Conservation (phyloP, 768 basidiomycete species). For the Collybia nuda region DNA sequence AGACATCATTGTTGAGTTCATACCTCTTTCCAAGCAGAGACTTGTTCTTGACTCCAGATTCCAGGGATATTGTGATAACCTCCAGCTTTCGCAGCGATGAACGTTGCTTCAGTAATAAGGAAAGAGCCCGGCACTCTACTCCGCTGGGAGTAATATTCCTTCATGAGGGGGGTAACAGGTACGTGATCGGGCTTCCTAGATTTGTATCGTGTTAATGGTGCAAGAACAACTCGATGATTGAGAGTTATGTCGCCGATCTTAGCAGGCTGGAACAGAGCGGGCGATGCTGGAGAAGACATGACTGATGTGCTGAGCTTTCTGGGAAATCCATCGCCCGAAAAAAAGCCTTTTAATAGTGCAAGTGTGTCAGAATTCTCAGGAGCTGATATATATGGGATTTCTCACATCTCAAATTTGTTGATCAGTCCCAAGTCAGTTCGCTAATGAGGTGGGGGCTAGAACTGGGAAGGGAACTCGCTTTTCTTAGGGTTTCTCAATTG, state of each 20-base stretch:
- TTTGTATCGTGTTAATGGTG: constrained; percentile 21
- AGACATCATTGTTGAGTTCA: neutral
- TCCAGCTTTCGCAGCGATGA: constrained; percentile 46
- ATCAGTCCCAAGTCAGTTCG: too few relatives aligned
- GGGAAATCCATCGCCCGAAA: too few relatives aligned
- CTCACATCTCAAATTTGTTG: too few relatives aligned
- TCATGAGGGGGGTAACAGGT: constrained; percentile 25
- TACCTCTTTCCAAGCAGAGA: constrained; percentile 56
- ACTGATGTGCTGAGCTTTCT: too few relatives aligned
- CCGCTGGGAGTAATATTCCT: constrained; percentile 37
- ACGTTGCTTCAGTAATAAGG: constrained; percentile 45
- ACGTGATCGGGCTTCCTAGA: constrained; percentile 18
- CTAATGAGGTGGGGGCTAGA: too few relatives aligned
- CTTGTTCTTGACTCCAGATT: constrained; percentile 63
- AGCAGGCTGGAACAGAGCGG: constrained; percentile 38
- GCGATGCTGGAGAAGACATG: too few relatives aligned
- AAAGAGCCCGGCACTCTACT: constrained; percentile 37
- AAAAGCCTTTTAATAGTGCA: too few relatives aligned
- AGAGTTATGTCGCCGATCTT: constrained; percentile 33
- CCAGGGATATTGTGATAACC: constrained; percentile 56
- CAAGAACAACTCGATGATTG: constrained; percentile 46
- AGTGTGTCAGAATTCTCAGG: too few relatives aligned
- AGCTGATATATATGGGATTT: too few relatives aligned
- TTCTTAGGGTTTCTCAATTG: too few relatives aligned
- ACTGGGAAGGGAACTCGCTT: too few relatives aligned